Evolutionary conservation across 345 rosid genomes (phyloP), one percentile per base, ranked within the genome.

Genomic region (Atalantia buxifolia): DNA sequence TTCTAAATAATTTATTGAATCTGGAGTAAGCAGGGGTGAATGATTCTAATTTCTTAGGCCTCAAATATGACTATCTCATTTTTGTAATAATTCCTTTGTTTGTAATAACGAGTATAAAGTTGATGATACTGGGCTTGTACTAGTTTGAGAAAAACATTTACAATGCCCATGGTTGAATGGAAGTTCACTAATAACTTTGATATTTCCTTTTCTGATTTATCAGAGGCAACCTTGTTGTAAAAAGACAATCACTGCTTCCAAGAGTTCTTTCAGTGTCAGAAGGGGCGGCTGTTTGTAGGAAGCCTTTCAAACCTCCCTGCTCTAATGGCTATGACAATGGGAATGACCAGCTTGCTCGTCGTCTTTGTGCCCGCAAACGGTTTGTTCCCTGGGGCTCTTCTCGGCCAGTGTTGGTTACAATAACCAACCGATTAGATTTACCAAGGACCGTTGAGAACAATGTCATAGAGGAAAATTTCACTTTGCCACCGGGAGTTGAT

Each of bases 351-450:
- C 98, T 96, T 73, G 80, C 87, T 35, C 98, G 95, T 35, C 97
- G 99, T 31, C 97, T 96, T 82, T 89, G 76, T 4, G 98, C 98
- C 62, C 89, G 99, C 21, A 96, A 91, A 79, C 82, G 98, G 31
- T 96, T 96, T 83, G 95, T 96, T 68, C 99, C 99, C 1, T 94
- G 98, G 98, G 97, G 98, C 38, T 89, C 94, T 72, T 84, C 88
- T 3, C 86, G 76, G 78, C 95, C 98, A n/a, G 86, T 86, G 55
- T 81, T 87, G 81, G 84, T 90, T 80, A 73, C 83, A 69, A 79
- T 88, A 80, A 82, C 87, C 62, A 84, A 83, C 75, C 83, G 64
- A 73, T 71, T 86, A 16, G 81, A 69, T 66, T 55, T 59, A 71
- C 77, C 84, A 10, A 13, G 76, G 9, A 65, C 56, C 68, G 78